Evolutionary conservation across 805 yeast species (phyloP).

Genomic region (Phaffomyces thermotolerans): DNA sequence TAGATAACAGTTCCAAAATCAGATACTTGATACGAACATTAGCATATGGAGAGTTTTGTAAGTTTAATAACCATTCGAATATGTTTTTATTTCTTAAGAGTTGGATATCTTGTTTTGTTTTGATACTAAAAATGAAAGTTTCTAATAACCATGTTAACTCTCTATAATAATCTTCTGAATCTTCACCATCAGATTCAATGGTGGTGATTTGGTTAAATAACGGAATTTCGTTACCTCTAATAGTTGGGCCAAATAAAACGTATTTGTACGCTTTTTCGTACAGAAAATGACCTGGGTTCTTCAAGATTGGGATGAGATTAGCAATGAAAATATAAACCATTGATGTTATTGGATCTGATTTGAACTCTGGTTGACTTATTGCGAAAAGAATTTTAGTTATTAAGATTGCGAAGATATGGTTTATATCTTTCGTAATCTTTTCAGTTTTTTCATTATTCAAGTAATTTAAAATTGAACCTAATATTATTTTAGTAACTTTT

Average conservation of each 20-base stretch:
- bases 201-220: constrained; percentile 28
- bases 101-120: constrained; percentile 43
- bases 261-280: constrained; percentile 67
- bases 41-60: constrained; percentile 45
- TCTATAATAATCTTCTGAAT: constrained; percentile 44
- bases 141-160: constrained; percentile 63
- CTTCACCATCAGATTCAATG: constrained; percentile 24
- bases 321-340: constrained; percentile 50
- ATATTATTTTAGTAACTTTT: constrained; percentile 35
- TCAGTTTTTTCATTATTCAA: constrained; percentile 31
- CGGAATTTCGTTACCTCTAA: constrained; percentile 38
- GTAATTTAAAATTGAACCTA: constrained; percentile 38
- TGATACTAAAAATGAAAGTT: constrained; percentile 40
- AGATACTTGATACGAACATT: constrained; percentile 32
- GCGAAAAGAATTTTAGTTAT: constrained; percentile 36
- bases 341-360: constrained; percentile 29
- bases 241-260: constrained; percentile 41
- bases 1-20: constrained; percentile 36
- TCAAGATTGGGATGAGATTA: constrained; percentile 47
- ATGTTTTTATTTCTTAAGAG: constrained; percentile 46
- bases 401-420: constrained; percentile 45
- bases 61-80: constrained; percentile 60
- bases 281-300: constrained; percentile 65
- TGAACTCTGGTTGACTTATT: constrained; percentile 15
- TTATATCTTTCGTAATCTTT: constrained; percentile 42